Percentiles rank a stretch among this genome's conserved stretches.
phyloP scores from a whole-genome alignment of 441 rosid species.

The Daphne laureola region DNA sequence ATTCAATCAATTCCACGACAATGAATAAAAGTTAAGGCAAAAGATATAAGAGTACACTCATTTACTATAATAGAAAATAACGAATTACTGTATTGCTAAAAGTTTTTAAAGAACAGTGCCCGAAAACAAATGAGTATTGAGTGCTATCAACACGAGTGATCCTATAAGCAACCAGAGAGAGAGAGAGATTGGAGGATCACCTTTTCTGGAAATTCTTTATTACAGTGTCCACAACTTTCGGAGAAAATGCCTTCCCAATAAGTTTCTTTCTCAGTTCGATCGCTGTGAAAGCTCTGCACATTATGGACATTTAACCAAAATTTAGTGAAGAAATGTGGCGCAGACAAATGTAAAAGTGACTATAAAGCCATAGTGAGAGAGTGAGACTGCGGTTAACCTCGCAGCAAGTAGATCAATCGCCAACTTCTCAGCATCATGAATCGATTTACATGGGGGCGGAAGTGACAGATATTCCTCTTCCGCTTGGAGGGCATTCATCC shows the following conservation, averaged over 20 bases:
- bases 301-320: neutral
- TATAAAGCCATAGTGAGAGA: slow-evolving; percentile 3
- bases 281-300: slow-evolving; percentile 54
- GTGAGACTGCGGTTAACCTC: slow-evolving; percentile 32
- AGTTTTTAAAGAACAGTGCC: slow-evolving; percentile 6
- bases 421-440: slow-evolving; percentile 46
- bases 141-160: no score
- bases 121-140: no score
- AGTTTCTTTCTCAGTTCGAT: slow-evolving; percentile 73
- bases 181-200: no score
- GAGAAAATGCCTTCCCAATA: slow-evolving; percentile 43
- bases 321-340: neutral
- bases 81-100: no score
- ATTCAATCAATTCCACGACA: no score
- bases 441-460: slow-evolving; percentile 13
- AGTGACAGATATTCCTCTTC: neutral
- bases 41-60: no score
- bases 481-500: slow-evolving; percentile 16
- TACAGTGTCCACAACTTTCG: slow-evolving; percentile 37
- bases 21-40: no score
- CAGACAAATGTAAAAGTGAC: neutral
- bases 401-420: slow-evolving; percentile 55
- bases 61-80: no score
- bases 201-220: slow-evolving; percentile 46
- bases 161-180: no score